Evolutionary conservation across 2,329 filamentous ascomycete genomes (phyloP).

Genomic region (Mycosphaerella sp.): DNA sequence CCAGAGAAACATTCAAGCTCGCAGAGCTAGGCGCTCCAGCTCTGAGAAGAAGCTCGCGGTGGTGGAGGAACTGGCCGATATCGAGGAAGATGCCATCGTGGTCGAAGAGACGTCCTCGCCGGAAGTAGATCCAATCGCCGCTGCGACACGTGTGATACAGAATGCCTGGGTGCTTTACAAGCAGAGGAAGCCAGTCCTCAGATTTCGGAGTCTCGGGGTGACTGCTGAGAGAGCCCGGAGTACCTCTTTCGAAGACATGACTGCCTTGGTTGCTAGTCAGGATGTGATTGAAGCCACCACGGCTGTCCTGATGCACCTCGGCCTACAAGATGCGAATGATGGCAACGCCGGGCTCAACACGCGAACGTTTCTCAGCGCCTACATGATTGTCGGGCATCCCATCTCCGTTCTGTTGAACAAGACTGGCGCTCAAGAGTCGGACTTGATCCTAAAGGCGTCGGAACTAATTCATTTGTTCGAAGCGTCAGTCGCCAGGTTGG

Average conservation of each 20-base stretch:
- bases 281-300: slow-evolving; percentile 61
- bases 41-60: slow-evolving; percentile 47
- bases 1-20: slow-evolving; percentile 45
- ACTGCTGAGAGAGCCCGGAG: slow-evolving; percentile 64
- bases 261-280: slow-evolving; percentile 60
- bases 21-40: slow-evolving; percentile 38
- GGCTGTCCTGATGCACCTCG: slow-evolving; percentile 62
- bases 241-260: slow-evolving; percentile 68
- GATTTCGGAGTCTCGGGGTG: slow-evolving; percentile 61
- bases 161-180: slow-evolving; percentile 60
- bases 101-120: slow-evolving; percentile 31
- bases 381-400: slow-evolving; percentile 72
- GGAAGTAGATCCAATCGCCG: slow-evolving; percentile 48
- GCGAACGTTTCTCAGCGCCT: slow-evolving; percentile 72
- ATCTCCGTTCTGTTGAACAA: slow-evolving; percentile 71
- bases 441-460: slow-evolving; percentile 69
- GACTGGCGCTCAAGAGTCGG: slow-evolving; percentile 62
- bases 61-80: slow-evolving; percentile 45
- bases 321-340: slow-evolving; percentile 54
- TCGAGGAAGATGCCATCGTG: slow-evolving; percentile 42
- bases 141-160: slow-evolving; percentile 62
- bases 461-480: slow-evolving; percentile 75
- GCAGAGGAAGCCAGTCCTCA: slow-evolving; percentile 55
- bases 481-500: slow-evolving; percentile 61
- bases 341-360: slow-evolving; percentile 60